Base-by-base conservation (phyloP, 352 stramenopile genomes). In the Pythium guiyangense region DNA sequence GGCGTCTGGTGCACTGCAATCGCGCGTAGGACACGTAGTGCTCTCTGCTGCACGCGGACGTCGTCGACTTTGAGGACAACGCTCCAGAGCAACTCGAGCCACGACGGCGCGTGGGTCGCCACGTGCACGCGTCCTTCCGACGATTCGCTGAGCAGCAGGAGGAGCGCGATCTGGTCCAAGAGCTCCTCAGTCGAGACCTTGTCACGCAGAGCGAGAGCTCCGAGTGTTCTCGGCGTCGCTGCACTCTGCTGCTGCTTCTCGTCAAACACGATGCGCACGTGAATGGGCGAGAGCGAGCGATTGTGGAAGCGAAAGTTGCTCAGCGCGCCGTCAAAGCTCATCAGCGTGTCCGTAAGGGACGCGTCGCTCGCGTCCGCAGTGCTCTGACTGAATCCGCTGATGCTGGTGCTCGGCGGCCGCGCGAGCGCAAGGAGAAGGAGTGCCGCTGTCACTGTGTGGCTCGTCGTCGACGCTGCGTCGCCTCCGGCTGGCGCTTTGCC, bases 221-320 rank as follows among this genome's bases (percentile, higher is more conserved):
- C 31, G 31, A 37, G 39, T 14, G 29, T 52, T 10, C 53, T 27
- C 3, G 54, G 42, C 5, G 54, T 37, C 5, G 29, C 35, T 20
- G 46, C 2, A 22, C 18, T 17, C 37, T 58, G 31, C 35, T 53
- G 37, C 9, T 73, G 87, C 46, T 84, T 86, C 48, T 90, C 76
- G 52, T 98, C 92, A 43, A 70, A 97, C 18, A 97, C 78, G 39
- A 97, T 92, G 1, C 85, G 84, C 14, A 97, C 87, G 59, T 98
- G 92, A 55, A 97, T 98, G 5, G 91, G 86, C 14, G 87, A 96
- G 18, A 98, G 53, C 15, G 90, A 84, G 1, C 92, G 82, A 48
- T 90, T 94, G 54, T 97, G 94, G 39, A 94, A 96, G 4, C 89
- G 85, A 26, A 96, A 88, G 39, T 95, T 83, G 27, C 79, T 77